Evolutionary conservation across 2,329 filamentous ascomycete genomes (phyloP).

Genomic region (Penicillium janthinellum): DNA sequence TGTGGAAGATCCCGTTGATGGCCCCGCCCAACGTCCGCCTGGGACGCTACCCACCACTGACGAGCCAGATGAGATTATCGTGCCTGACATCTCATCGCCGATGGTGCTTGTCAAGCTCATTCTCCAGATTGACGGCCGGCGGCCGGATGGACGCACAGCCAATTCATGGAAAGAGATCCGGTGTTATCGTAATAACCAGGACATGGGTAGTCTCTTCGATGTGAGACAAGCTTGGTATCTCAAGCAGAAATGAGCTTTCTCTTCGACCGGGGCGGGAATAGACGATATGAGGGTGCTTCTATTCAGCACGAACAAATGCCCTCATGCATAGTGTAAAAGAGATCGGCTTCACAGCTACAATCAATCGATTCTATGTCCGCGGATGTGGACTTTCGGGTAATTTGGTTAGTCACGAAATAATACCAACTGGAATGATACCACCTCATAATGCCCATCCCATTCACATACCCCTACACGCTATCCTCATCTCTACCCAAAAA

Average conservation of each 20-base stretch:
- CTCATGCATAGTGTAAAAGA: neutral
- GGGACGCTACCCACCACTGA: neutral
- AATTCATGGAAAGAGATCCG: conserved; percentile 51
- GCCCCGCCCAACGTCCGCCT: neutral
- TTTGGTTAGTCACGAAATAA: neutral
- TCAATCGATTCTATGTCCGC: neutral
- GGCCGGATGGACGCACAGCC: conserved; percentile 31
- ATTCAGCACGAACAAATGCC: neutral
- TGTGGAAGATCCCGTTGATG: neutral
- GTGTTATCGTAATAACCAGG: conserved; percentile 48
- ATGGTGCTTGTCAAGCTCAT: conserved; percentile 37
- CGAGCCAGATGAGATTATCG: conserved; percentile 26
- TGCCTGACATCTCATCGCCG: conserved; percentile 35
- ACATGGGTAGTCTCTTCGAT: conserved; percentile 50
- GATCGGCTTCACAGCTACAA: neutral
- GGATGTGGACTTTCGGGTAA: neutral
- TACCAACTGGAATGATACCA: neutral
- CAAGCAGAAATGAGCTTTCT: conserved; percentile 14
- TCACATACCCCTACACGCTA: neutral
- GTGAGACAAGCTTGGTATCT: conserved; percentile 45
- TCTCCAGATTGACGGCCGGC: conserved; percentile 44
- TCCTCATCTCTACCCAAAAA: neutral
- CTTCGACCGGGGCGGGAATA: neutral
- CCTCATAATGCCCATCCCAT: neutral
- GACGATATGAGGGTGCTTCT: neutral